Conservation (phyloP, 306 rosid genomes). For the Gastrolobium bilobum region DNA sequence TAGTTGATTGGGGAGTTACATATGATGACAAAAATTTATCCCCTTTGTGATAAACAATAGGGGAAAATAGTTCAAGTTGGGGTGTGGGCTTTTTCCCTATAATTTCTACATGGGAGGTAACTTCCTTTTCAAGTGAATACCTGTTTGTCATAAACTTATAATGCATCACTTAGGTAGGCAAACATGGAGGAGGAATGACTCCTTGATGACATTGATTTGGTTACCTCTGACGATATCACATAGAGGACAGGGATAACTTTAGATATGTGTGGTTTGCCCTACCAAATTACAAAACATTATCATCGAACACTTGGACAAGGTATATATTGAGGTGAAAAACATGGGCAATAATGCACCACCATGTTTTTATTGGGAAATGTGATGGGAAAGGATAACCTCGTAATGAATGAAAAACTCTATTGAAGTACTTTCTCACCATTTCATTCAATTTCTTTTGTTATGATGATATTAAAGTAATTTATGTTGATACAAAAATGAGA, state of each 20-base stretch:
- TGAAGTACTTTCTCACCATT: constrained; percentile 28
- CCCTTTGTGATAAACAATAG: constrained; percentile 38
- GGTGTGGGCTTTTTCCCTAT: constrained; percentile 26
- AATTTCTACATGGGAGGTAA: constrained; percentile 29
- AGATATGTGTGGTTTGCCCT: constrained; percentile 41
- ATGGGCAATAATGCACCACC: constrained; percentile 35
- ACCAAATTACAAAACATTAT: constrained; percentile 37
- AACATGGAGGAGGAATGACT: constrained; percentile 25
- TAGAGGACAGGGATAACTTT: constrained; percentile 39
- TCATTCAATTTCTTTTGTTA: constrained; percentile 36
- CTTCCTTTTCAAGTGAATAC: constrained; percentile 34
- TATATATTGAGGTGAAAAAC: constrained; percentile 30
- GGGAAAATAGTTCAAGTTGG: constrained; percentile 31
- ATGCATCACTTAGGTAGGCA: constrained; percentile 30
- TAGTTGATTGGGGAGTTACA: constrained; percentile 66
- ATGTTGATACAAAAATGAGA: constrained; percentile 1
- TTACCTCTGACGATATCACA: constrained; percentile 30
- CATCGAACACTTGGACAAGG: constrained; percentile 46
- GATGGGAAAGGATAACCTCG: constrained; percentile 46
- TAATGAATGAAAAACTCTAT: constrained; percentile 21
- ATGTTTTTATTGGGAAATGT: constrained; percentile 51
- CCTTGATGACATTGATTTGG: constrained; percentile 32
- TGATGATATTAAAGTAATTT: background rate
- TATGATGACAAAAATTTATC: constrained; percentile 53
- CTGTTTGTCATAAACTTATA: constrained; percentile 32